These are phyloP conservation scores for Tritrichomonas musculus DNA, from an alignment of 208 protist genomes.

Conservation along the genomic window DNA sequence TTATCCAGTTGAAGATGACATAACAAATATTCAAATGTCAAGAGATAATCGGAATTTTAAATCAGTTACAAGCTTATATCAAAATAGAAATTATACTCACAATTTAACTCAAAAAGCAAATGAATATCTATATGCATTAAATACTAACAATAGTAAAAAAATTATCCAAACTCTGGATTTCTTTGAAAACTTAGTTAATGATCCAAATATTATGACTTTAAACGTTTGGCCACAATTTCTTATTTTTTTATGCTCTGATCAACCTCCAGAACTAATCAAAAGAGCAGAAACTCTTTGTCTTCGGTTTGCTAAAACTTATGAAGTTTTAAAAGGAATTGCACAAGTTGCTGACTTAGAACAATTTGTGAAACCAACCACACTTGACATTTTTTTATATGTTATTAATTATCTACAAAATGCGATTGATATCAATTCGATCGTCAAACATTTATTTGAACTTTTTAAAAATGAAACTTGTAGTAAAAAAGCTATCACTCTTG, in stretches of 20 bases:
- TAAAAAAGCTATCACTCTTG: background rate
- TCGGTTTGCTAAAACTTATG: background rate
- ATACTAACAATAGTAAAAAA: background rate
- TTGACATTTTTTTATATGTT: slow-evolving; percentile 10
- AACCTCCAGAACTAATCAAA: background rate
- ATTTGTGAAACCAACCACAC: background rate
- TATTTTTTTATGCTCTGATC: background rate
- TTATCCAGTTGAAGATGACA: too few species aligned
- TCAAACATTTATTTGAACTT: background rate
- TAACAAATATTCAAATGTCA: too few species aligned
- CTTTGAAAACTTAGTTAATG: background rate
- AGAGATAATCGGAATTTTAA: too few species aligned
- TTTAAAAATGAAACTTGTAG: background rate
- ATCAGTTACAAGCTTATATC: too few species aligned
- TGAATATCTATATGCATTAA: too few species aligned
- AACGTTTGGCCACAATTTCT: background rate
- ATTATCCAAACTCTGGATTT: background rate
- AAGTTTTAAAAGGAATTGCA: background rate
- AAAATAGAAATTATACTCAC: too few species aligned
- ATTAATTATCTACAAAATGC: slow-evolving; percentile 11
- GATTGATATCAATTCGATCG: background rate
- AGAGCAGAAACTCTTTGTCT: background rate
- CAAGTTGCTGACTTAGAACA: background rate
- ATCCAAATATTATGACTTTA: background rate
- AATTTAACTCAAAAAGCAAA: too few species aligned